Base-by-base conservation (phyloP, 805 yeast genomes). In the Hanseniaspora singularis region DNA sequence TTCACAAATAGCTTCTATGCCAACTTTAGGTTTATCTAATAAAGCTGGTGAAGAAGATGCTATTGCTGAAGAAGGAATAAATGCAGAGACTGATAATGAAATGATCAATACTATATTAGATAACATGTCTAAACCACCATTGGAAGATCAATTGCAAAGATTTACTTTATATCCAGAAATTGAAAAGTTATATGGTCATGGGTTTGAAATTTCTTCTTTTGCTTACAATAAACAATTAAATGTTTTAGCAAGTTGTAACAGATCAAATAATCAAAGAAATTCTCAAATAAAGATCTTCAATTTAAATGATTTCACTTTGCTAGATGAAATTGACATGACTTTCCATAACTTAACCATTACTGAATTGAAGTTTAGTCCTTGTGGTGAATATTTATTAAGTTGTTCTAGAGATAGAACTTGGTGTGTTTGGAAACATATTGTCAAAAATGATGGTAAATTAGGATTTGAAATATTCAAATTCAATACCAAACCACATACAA, bases 101-200 rank as follows among this genome's bases (percentile, higher is more conserved):
- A 65, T 69, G 7, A 67, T 73, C 1, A 68, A 60, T 33, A 77
- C 73, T 34, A 60, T 74, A n/a, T 61, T 78, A 19, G 60, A 67
- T 3, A 55, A 68, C 0, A 62, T 82, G 37, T 52, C 53, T 0
- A 58, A 64, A 0, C 88, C 95, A 8, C 97, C 98, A 0, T 64
- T 81, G 38, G 99, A 92, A 61, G 96, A 89, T 56, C 83, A 84
- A 51, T 67, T 92, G 23, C 97, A 92, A 60, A 72, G 97, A 57
- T 85, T 79, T 58, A 84, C 97, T 0, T 67, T 92, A 45, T 92
- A 94, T 81, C 98, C 98, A 0, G 99, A 92, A 59, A 67, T 81
- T 48, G 98, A 92, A 56, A 92, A 92, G 60, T 64, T 92, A 37
- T 92, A 92, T 57, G 99, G 99, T 0, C 99, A 92, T 61, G 99